A percentile compares a stretch with the other conserved stretches of the same genome.
phyloP scores from a whole-genome alignment of 176 grass and related monocot species.

The Bothriochloa decipiens region DNA sequence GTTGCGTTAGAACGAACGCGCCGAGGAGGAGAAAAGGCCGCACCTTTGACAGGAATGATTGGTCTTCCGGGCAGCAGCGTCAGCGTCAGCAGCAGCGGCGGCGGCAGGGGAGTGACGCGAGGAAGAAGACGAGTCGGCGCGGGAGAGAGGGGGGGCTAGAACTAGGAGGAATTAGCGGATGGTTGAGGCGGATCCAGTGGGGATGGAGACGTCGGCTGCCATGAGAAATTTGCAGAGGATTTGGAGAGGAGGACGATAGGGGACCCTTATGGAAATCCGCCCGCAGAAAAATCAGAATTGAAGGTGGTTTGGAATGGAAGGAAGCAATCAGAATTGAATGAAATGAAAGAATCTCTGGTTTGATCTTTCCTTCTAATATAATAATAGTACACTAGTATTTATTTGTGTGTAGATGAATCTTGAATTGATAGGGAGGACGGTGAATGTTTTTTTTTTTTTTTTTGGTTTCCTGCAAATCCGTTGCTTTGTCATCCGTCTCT shows the following conservation, averaged over 20 bases:
- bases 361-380: not conserved
- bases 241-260: too few relatives aligned
- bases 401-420: too few relatives aligned
- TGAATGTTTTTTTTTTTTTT: too few relatives aligned
- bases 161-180: not conserved
- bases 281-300: too few relatives aligned
- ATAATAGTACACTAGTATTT: too few relatives aligned
- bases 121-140: not conserved
- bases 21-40: not conserved
- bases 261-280: too few relatives aligned
- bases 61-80: slow-evolving; percentile 10
- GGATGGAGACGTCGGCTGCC: slow-evolving; percentile 74
- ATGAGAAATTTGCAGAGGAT: slow-evolving; percentile 39
- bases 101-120: not conserved
- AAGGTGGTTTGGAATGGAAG: not conserved
- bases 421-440: too few relatives aligned
- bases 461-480: too few relatives aligned
- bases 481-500: too few relatives aligned
- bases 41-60: slow-evolving; percentile 32
- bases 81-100: not conserved
- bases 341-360: not conserved
- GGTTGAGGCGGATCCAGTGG: slow-evolving; percentile 26
- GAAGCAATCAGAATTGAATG: not conserved
- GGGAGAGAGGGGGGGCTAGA: not conserved
- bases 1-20: not conserved